These are phyloP conservation scores for Mortierella claussenii DNA, from an alignment of 192 early-diverging fungal genomes.

Conservation along the genomic window DNA sequence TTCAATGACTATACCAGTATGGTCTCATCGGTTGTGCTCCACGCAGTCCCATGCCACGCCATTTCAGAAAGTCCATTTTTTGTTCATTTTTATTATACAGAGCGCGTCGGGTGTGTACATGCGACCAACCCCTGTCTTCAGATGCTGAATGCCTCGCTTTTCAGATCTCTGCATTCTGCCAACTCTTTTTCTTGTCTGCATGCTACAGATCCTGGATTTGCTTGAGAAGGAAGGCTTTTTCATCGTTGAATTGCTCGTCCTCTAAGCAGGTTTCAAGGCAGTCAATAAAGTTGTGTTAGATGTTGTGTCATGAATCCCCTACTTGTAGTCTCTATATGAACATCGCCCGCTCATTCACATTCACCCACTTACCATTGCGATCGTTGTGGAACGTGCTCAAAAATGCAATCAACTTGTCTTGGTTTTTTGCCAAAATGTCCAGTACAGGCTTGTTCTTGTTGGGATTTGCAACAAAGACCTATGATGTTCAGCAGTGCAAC, in stretches of 20 bases:
- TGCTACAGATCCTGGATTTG: slow-evolving; percentile 71
- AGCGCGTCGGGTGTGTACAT: too few relatives aligned
- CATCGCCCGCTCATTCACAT: background rate
- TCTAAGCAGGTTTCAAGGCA: slow-evolving; percentile 71
- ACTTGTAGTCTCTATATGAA: too few relatives aligned
- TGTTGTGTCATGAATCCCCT: too few relatives aligned
- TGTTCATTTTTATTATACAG: too few relatives aligned
- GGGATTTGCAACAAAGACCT: slow-evolving; percentile 99
- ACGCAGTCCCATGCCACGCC: too few relatives aligned
- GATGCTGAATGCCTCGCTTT: too few relatives aligned
- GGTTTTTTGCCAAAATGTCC: slow-evolving; percentile 93
- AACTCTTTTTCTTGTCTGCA: background rate
- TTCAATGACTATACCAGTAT: too few relatives aligned
- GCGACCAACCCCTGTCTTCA: too few relatives aligned
- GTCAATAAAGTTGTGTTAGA: background rate
- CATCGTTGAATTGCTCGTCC: slow-evolving; percentile 99
- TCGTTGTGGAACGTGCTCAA: slow-evolving; percentile 95
- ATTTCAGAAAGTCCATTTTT: too few relatives aligned
- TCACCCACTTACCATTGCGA: slow-evolving; percentile 74
- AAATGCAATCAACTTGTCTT: slow-evolving; percentile 89
- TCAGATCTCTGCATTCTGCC: too few relatives aligned
- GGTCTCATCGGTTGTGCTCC: too few relatives aligned
- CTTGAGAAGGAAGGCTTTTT: slow-evolving; percentile 95
- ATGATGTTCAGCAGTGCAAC: slow-evolving; percentile 21
- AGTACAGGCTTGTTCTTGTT: slow-evolving; percentile 93